A percentile compares a stretch with the other conserved stretches of the same genome.
Evolutionary conservation across 129 eudicot genomes (phyloP).

Genomic region (Cynara cardunculus): DNA sequence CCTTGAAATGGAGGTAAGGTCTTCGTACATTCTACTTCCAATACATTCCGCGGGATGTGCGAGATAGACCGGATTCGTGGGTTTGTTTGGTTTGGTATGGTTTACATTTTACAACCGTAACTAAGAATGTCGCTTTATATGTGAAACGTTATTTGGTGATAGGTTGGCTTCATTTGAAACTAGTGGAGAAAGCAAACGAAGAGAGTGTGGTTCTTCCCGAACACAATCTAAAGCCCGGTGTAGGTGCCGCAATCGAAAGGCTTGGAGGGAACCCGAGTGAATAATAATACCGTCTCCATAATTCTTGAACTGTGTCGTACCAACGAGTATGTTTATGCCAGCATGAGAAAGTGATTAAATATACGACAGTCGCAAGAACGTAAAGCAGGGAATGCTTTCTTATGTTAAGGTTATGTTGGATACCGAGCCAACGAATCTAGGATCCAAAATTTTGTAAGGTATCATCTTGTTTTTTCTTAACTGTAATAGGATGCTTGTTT

Average conservation of each 20-base stretch:
- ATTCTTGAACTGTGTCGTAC: background rate
- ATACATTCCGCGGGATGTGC: too few species aligned
- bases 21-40: too few species aligned
- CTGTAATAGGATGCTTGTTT: background rate
- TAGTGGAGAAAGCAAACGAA: constrained; percentile 87
- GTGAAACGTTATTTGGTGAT: constrained; percentile 5
- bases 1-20: too few species aligned
- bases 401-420: background rate
- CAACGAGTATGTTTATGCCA: background rate
- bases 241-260: constrained; percentile 77
- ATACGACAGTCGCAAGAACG: background rate
- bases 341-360: background rate
- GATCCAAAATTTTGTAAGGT: background rate
- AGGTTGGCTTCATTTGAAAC: constrained; percentile 98
- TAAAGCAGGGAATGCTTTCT: background rate
- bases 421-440: background rate
- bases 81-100: too few species aligned
- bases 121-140: background rate
- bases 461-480: background rate
- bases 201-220: constrained; percentile 29
- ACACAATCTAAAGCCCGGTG: constrained; percentile 38
- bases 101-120: background rate
- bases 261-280: constrained; percentile 61
- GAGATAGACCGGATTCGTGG: too few species aligned
- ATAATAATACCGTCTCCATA: constrained; percentile 1